These are phyloP conservation scores for Toxoplasma gondii DNA, from an alignment of 169 alveolate genomes.

Conservation along the genomic window DNA sequence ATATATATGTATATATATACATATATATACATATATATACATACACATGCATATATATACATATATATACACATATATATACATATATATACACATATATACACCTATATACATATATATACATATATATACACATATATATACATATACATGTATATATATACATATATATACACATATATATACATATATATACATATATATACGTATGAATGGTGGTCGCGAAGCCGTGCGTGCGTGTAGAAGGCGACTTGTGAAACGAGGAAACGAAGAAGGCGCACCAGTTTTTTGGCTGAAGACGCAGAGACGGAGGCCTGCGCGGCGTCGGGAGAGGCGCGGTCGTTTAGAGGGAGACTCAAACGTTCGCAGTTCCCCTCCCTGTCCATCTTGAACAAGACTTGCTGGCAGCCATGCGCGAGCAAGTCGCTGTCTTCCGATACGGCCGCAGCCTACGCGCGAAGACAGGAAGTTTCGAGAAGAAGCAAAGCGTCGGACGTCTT, in stretches of 20 bases:
- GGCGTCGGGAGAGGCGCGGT: not conserved
- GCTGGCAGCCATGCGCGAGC: slow-evolving; percentile 93
- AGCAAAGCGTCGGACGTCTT: slow-evolving; percentile 47
- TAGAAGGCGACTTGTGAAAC: no score
- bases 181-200: no score
- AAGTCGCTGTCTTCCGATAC: slow-evolving; percentile 95
- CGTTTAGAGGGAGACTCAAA: slow-evolving; percentile 36
- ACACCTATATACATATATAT: no score
- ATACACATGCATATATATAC: not conserved
- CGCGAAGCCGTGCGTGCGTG: no score
- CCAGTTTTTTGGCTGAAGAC: no score
- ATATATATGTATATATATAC: not conserved
- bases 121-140: no score
- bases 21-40: not conserved
- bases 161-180: no score
- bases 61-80: not conserved
- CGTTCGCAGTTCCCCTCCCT: slow-evolving; percentile 73
- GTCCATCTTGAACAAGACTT: slow-evolving; percentile 84
- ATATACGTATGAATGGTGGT: no score
- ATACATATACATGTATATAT: no score
- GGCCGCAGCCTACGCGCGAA: slow-evolving; percentile 84
- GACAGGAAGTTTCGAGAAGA: not conserved
- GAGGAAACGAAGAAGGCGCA: no score
- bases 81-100: no score
- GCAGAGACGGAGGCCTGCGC: no score